Percentiles rank a stretch among this genome's conserved stretches.
Conservation (phyloP, 306 rosid genomes). For the Ormosia emarginata region DNA sequence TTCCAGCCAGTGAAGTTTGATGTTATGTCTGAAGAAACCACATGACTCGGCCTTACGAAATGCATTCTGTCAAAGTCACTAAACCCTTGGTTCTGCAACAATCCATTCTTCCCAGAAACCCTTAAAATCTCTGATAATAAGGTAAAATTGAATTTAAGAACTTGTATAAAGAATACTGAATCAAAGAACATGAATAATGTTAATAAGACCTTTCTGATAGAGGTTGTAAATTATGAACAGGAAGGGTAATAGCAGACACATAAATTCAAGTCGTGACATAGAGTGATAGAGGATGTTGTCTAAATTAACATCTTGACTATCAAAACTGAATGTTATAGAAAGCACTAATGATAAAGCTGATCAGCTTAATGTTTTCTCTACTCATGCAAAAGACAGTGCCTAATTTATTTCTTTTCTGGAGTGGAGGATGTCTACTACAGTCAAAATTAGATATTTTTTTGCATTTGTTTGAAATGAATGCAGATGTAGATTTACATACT, state of each 20-base stretch:
- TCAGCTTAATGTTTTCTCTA: neutral
- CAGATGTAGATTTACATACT: neutral
- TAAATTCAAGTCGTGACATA: neutral
- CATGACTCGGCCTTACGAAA: conserved; percentile 27
- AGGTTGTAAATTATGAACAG: neutral
- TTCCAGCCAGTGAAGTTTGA: conserved; percentile 45
- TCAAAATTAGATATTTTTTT: neutral
- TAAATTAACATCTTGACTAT: neutral
- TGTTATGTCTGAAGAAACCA: conserved; percentile 36
- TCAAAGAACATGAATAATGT: neutral
- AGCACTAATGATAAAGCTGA: neutral
- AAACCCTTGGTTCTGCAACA: conserved; percentile 41
- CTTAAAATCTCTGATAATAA: conserved; percentile 43
- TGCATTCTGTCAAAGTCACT: conserved; percentile 44
- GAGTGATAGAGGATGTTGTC: neutral
- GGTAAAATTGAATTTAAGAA: neutral
- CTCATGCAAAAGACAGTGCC: conserved; percentile 2
- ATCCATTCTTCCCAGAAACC: conserved; percentile 46
- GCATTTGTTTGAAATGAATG: neutral
- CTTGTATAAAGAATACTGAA: neutral
- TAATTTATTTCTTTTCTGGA: neutral
- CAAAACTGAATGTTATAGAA: neutral
- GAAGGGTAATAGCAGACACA: neutral
- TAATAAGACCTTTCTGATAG: neutral
- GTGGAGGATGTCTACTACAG: neutral